Evolutionary conservation across 2,329 filamentous ascomycete genomes (phyloP).

Genomic region (Botrytis galanthina): DNA sequence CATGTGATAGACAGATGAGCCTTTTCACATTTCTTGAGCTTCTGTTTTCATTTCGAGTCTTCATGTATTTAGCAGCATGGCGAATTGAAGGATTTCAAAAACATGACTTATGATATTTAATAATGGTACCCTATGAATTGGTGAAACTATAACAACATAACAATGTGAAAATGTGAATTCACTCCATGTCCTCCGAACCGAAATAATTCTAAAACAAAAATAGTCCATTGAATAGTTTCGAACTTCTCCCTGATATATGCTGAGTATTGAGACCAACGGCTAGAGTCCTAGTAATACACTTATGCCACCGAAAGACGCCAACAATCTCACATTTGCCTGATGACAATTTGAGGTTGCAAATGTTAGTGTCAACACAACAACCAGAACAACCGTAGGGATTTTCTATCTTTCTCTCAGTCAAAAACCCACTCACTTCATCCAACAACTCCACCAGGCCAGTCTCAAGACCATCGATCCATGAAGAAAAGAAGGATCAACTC

Average conservation of each 20-base stretch:
- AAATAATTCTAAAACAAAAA: neutral
- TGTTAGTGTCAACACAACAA: neutral
- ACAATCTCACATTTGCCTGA: neutral
- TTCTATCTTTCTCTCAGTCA: neutral
- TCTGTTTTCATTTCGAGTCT: slow-evolving; percentile 29
- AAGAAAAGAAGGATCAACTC: neutral
- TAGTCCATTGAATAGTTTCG: neutral
- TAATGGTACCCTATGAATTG: neutral
- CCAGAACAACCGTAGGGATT: neutral
- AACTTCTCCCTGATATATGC: neutral
- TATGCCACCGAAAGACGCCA: neutral
- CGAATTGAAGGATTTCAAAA: slow-evolving; percentile 33
- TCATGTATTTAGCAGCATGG: slow-evolving; percentile 38
- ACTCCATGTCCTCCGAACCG: accelerated
- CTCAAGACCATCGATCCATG: neutral
- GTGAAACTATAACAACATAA: neutral
- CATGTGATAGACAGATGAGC: slow-evolving; percentile 30
- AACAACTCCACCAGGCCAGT: neutral
- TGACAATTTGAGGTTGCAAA: neutral
- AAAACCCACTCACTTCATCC: neutral
- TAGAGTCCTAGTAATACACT: neutral
- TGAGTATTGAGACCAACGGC: neutral
- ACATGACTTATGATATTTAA: slow-evolving; percentile 20
- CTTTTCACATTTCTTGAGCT: slow-evolving; percentile 30
- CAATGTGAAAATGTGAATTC: neutral